Conservation (phyloP, 2,329 filamentous ascomycete species). For the Penicillium aurantiogriseum region DNA sequence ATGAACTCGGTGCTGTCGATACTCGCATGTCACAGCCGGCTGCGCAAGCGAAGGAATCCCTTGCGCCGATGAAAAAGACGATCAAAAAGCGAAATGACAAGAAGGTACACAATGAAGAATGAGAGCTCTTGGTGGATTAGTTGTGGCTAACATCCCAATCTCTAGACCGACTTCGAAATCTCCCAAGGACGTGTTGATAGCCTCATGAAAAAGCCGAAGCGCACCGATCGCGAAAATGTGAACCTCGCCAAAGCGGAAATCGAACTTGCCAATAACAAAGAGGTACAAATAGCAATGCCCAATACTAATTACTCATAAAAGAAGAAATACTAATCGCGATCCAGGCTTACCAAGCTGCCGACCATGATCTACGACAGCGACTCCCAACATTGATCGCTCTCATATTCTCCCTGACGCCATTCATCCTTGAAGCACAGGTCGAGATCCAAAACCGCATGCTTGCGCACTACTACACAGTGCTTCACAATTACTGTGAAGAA, state of each 20-base stretch:
- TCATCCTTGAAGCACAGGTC: constrained; percentile 67
- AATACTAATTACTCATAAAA: background rate
- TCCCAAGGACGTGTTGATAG: constrained; percentile 69
- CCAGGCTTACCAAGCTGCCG: constrained; percentile 70
- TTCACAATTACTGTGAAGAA: constrained; percentile 71
- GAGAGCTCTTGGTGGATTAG: background rate
- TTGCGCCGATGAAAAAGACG: constrained; percentile 73
- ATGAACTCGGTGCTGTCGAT: constrained; percentile 71
- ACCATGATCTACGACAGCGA: constrained; percentile 68
- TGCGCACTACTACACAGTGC: constrained; percentile 72
- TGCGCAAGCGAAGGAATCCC: constrained; percentile 64
- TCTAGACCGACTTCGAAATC: constrained; percentile 72
- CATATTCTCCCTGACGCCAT: constrained; percentile 71
- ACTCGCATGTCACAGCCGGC: constrained; percentile 67
- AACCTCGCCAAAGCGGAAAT: constrained; percentile 68
- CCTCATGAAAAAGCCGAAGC: constrained; percentile 66
- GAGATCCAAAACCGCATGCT: constrained; percentile 75
- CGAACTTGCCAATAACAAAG: constrained; percentile 64
- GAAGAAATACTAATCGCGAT: background rate
- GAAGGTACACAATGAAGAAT: constrained; percentile 48
- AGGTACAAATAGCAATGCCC: constrained; percentile 47
- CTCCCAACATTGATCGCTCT: constrained; percentile 71
- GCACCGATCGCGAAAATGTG: constrained; percentile 70
- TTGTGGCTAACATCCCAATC: background rate
- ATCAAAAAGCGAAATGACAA: constrained; percentile 84